A percentile compares a stretch with the other conserved stretches of the same genome.
Evolutionary conservation across 2,329 filamentous ascomycete species (phyloP).

Genomic region (Apiospora sp.): DNA sequence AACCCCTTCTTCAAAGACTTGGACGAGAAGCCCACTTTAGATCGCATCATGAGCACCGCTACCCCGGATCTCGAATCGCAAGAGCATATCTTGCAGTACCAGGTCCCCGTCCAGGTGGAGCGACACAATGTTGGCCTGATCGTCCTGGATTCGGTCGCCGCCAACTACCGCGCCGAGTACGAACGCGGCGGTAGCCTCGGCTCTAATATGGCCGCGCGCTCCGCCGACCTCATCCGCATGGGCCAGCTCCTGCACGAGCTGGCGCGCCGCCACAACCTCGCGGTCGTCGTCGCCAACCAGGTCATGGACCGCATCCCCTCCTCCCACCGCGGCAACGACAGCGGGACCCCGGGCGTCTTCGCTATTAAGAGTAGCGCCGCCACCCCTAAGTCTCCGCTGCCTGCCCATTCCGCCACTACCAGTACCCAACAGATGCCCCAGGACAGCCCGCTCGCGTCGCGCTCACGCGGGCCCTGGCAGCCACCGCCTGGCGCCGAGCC

Average conservation of each 20-base stretch:
- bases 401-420: constrained; percentile 29
- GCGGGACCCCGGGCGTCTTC: constrained; percentile 21
- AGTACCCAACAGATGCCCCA: constrained; percentile 41
- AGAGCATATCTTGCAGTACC: constrained; percentile 92
- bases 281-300: constrained; percentile 93
- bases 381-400: neutral
- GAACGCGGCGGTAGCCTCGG: constrained; percentile 61
- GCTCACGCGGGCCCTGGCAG: constrained; percentile 47
- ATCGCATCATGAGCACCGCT: constrained; percentile 79
- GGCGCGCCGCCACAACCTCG: constrained; percentile 77
- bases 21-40: constrained; percentile 66
- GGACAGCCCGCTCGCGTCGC: constrained; percentile 59
- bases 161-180: constrained; percentile 94
- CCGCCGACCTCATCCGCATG: constrained; percentile 78
- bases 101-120: constrained; percentile 84
- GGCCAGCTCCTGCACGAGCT: constrained; percentile 79
- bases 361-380: constrained; percentile 11
- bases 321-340: constrained; percentile 5
- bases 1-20: constrained; percentile 65
- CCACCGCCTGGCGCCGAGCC: constrained; percentile 44
- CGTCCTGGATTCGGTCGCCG: constrained; percentile 89
- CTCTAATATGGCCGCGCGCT: constrained; percentile 76
- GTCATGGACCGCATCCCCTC: constrained; percentile 82
- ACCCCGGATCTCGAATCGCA: constrained; percentile 93
- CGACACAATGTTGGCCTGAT: constrained; percentile 82